Conservation (phyloP, 2,329 filamentous ascomycete species). For the Ophiostoma novo-ulmi region DNA sequence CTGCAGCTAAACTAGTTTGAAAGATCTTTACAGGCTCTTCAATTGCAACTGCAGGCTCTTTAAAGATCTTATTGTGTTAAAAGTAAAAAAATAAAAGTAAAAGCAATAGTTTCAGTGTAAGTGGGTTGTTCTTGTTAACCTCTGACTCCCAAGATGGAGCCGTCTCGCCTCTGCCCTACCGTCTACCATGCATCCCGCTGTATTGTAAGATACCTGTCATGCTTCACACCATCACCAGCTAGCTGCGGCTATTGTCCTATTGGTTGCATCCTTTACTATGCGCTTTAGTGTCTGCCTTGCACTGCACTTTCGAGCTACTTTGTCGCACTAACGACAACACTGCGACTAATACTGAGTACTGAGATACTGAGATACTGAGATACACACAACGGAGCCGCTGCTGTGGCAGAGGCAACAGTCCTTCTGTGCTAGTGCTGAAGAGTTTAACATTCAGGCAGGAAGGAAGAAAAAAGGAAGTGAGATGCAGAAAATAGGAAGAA, state of each 20-base stretch:
- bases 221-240: background rate
- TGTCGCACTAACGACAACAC: too few relatives aligned
- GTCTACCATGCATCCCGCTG: background rate
- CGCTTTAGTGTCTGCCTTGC: background rate
- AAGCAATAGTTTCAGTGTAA: background rate
- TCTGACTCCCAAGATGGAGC: too few relatives aligned
- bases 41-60: background rate
- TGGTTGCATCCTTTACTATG: background rate
- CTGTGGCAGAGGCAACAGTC: background rate
- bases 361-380: too few relatives aligned
- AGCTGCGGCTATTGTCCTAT: conserved; percentile 8
- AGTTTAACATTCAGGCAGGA: background rate
- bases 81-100: background rate
- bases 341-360: background rate
- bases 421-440: background rate
- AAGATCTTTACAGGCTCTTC: conserved; percentile 10
- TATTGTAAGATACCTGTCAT: background rate
- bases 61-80: background rate
- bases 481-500: too few relatives aligned
- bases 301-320: too few relatives aligned
- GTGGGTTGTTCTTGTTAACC: background rate
- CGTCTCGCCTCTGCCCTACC: background rate
- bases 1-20: conserved; percentile 6
- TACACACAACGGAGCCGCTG: background rate
- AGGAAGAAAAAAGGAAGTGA: too few relatives aligned